phyloP scores from a whole-genome alignment of 2,329 filamentous ascomycete species.

The Fusarium sp. region DNA sequence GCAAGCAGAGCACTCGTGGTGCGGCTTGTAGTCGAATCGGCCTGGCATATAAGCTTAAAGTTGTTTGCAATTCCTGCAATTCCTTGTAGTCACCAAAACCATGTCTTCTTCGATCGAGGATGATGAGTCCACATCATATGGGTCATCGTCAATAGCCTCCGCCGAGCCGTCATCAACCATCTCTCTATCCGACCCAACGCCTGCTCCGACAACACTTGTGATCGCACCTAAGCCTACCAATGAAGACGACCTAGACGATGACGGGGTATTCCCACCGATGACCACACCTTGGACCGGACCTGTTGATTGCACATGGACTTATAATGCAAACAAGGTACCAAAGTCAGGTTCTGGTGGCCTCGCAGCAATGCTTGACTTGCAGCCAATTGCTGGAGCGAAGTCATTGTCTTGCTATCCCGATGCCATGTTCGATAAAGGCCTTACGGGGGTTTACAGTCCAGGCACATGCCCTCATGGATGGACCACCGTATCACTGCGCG shows the following conservation, averaged over 20 bases:
- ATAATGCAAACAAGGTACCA: conserved; percentile 43
- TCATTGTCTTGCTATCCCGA: conserved; percentile 53
- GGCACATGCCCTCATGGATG: conserved; percentile 52
- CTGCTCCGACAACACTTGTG: conserved; percentile 17
- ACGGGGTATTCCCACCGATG: conserved; percentile 47
- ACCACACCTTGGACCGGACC: conserved; percentile 51
- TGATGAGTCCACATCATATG: conserved; percentile 20
- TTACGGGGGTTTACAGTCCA: conserved; percentile 52
- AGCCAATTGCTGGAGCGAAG: conserved; percentile 48
- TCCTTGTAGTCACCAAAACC: conserved; percentile 5
- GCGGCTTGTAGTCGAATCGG: conserved; percentile 32
- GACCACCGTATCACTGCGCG: conserved; percentile 49
- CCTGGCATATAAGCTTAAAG: conserved; percentile 8
- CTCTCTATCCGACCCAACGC: conserved; percentile 28
- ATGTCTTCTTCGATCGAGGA: conserved; percentile 34
- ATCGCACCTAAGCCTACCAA: conserved; percentile 29
- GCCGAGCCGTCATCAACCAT: conserved; percentile 26
- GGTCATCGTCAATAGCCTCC: conserved; percentile 14
- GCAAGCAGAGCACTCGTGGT: conserved; percentile 28
- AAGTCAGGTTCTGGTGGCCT: conserved; percentile 40
- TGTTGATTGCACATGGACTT: conserved; percentile 51
- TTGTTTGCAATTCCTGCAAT: not conserved
- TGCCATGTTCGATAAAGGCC: conserved; percentile 50
- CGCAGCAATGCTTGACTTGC: conserved; percentile 50
- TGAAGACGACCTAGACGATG: conserved; percentile 30